Evolutionary conservation across 2,329 filamentous ascomycete species (phyloP).

Genomic region (Aspergillus sp.): DNA sequence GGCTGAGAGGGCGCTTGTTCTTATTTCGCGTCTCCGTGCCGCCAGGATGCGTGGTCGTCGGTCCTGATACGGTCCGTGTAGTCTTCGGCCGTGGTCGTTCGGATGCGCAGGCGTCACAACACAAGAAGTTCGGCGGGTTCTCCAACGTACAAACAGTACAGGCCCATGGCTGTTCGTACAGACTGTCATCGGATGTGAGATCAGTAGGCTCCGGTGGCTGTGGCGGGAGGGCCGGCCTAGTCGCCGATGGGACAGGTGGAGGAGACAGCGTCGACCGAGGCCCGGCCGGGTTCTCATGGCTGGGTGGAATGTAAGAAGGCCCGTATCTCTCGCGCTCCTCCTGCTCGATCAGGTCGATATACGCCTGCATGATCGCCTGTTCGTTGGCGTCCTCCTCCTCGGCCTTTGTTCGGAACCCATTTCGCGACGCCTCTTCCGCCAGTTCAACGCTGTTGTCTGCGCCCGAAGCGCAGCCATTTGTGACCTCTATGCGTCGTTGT

Average conservation of each 20-base stretch:
- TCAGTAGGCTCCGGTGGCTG: constrained; percentile 11
- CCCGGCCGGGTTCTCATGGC: constrained; percentile 53
- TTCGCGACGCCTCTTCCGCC: constrained; percentile 63
- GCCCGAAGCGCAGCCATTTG: constrained; percentile 73
- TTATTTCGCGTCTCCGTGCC: constrained; percentile 11
- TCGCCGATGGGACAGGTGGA: constrained; percentile 33
- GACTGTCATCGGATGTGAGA: constrained; percentile 26
- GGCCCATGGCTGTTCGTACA: constrained; percentile 51
- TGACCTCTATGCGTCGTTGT: constrained; percentile 64
- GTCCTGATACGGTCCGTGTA: constrained; percentile 12
- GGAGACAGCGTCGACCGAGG: constrained; percentile 39
- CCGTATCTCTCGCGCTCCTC: constrained; percentile 65
- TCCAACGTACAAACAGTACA: constrained; percentile 62
- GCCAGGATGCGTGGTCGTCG: constrained; percentile 3
- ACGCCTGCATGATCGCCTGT: constrained; percentile 76
- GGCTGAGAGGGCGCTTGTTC: constrained; percentile 22
- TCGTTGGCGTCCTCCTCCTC: constrained; percentile 90
- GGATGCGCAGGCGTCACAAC: constrained; percentile 60
- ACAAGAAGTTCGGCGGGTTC: constrained; percentile 59
- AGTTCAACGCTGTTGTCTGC: constrained; percentile 66
- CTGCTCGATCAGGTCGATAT: constrained; percentile 84
- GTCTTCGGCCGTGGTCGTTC: constrained; percentile 48
- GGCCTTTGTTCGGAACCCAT: constrained; percentile 78
- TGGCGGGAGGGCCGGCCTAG: constrained; percentile 20
- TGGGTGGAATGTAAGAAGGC: constrained; percentile 54